Percentiles rank a stretch among this genome's conserved stretches.
Conservation (phyloP, 148 eudicot species). For the Vaccinium darrowii region DNA sequence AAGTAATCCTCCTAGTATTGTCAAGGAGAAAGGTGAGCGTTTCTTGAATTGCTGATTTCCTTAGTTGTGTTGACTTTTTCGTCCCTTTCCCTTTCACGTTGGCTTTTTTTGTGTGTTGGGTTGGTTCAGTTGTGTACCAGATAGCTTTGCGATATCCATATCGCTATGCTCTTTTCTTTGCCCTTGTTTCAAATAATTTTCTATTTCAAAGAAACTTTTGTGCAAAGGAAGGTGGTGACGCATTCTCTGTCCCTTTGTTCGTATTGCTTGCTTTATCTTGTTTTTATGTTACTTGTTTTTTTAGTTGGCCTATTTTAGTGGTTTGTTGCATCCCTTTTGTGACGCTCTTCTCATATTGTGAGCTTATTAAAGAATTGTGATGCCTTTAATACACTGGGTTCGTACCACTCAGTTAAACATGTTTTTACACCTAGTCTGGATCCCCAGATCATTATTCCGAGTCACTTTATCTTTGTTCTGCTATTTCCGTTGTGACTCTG, state of each 20-base stretch:
- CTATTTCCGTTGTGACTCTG: background rate
- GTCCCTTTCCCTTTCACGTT: background rate
- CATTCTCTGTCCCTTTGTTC: background rate
- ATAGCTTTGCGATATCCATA: background rate
- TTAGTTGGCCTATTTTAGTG: background rate
- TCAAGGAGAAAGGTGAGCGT: conserved; percentile 47
- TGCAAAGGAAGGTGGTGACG: background rate
- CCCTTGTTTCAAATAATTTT: background rate
- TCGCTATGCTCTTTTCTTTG: background rate
- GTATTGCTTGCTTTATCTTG: background rate
- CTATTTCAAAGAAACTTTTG: background rate
- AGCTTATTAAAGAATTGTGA: background rate
- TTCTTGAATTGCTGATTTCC: conserved; percentile 8
- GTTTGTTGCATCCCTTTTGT: conserved; percentile 1
- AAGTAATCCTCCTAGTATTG: conserved; percentile 39
- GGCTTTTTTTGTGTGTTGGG: conserved; percentile 8
- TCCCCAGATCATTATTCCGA: background rate
- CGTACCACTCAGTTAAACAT: background rate
- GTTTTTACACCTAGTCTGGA: background rate
- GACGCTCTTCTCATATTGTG: background rate
- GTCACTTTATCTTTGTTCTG: background rate
- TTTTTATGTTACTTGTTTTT: background rate
- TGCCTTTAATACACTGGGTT: background rate
- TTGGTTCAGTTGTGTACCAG: background rate
- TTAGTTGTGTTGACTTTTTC: background rate